phyloP scores from a whole-genome alignment of 129 eudicot genomes.

The Flaveria ramosissima region DNA sequence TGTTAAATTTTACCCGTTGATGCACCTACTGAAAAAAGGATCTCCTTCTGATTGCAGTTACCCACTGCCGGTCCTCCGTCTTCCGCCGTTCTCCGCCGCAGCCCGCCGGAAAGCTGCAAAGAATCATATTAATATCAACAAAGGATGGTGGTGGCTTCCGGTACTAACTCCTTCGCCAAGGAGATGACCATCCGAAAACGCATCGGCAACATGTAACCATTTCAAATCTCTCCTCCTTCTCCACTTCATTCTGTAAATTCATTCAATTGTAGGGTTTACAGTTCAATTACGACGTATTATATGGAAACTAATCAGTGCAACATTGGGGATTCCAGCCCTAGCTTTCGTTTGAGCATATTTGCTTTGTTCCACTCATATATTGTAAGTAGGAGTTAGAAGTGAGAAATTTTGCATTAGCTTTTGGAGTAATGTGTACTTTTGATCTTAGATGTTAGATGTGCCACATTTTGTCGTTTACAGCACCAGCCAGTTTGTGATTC shows the following conservation, averaged over 20 bases:
- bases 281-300: too few relatives aligned
- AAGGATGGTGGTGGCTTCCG: slow-evolving; percentile 65
- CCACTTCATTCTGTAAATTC: background rate
- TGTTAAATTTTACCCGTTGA: too few relatives aligned
- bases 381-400: background rate
- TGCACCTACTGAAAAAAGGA: too few relatives aligned
- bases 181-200: slow-evolving; percentile 85
- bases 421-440: background rate
- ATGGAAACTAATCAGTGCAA: background rate
- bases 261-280: slow-evolving; percentile 15
- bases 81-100: slow-evolving; percentile 27
- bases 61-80: background rate
- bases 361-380: background rate
- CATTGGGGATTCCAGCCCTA: background rate
- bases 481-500: background rate
- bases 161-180: slow-evolving; percentile 65
- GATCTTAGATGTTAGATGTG: background rate
- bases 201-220: slow-evolving; percentile 61
- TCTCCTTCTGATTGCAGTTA: too few relatives aligned
- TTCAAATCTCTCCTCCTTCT: slow-evolving; percentile 6
- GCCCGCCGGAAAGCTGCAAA: background rate
- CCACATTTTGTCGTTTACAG: slow-evolving; percentile 7
- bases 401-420: background rate
- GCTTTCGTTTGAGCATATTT: background rate
- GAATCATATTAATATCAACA: background rate